These are phyloP conservation scores for Aaosphaeria pasadenensis DNA, from an alignment of 2,329 filamentous ascomycete genomes.

Conservation along the genomic window DNA sequence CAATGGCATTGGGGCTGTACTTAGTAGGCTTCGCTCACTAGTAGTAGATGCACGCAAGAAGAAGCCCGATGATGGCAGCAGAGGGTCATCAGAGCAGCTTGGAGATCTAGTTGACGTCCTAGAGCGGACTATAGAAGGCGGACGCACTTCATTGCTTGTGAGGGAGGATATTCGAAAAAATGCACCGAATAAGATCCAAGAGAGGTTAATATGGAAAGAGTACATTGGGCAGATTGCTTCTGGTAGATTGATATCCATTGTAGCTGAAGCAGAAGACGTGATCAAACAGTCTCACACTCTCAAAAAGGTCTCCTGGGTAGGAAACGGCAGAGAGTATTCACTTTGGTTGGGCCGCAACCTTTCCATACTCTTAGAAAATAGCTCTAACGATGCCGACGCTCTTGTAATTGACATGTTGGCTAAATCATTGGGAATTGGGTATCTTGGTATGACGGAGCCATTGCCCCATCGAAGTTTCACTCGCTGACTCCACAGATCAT, in stretches of 20 bases:
- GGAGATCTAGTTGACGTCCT: slow-evolving; percentile 45
- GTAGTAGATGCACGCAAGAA: slow-evolving; percentile 40
- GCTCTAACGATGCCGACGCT: slow-evolving; percentile 34
- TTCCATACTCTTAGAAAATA: slow-evolving; percentile 44
- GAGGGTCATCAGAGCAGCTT: slow-evolving; percentile 30
- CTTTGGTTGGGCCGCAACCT: slow-evolving; percentile 71
- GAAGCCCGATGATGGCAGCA: slow-evolving; percentile 28
- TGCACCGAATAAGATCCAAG: slow-evolving; percentile 43
- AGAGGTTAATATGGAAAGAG: slow-evolving; percentile 61
- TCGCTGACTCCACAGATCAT: slow-evolving; percentile 13
- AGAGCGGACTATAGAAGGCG: slow-evolving; percentile 41
- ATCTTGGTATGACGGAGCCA: slow-evolving; percentile 50
- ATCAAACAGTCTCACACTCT: slow-evolving; percentile 34
- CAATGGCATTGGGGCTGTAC: slow-evolving; percentile 72
- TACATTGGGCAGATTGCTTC: slow-evolving; percentile 57
- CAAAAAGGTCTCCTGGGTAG: slow-evolving; percentile 55
- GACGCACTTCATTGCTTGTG: slow-evolving; percentile 42
- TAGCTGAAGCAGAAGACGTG: slow-evolving; percentile 58
- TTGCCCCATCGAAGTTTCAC: no score
- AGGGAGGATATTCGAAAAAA: slow-evolving; percentile 44
- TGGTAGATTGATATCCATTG: slow-evolving; percentile 57
- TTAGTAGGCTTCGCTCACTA: slow-evolving; percentile 65
- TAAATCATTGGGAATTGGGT: slow-evolving; percentile 68
- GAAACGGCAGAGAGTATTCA: slow-evolving; percentile 62
- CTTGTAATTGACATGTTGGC: slow-evolving; percentile 13